Base-by-base conservation (phyloP, 306 rosid species). In the Cajanus cajan region DNA sequence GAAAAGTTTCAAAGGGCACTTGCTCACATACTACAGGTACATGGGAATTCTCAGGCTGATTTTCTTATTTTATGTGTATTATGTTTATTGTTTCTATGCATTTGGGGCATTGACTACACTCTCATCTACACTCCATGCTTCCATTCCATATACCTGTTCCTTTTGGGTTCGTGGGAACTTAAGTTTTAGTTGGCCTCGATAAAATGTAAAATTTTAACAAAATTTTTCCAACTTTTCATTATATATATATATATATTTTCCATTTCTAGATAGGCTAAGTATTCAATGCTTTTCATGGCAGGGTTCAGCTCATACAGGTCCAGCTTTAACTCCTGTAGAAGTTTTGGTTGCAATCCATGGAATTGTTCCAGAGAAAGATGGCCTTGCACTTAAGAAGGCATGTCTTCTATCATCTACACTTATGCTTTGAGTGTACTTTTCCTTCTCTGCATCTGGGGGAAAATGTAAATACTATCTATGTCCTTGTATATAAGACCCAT, bases 231-330 rank as follows among this genome's bases (percentile, higher is more conserved):
- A 18, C 31, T 18, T 12, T 16, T 22, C 10, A 12, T 39, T 31
- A n/a, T n/a, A n/a, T 57, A 41, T 45, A 50, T 80, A 10, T 81
- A 18, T 77, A 31, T 77, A 41, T 55, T 21, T 40, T 9, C 18
- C 65, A 59, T 64, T 8, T 72, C 58, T 68, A 69, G 69, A 80
- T 48, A 40, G 48, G 62, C 70, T 79, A 59, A 88, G 74, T 47
- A 16, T 69, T 76, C 36, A 14, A 50, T 69, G 45, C 19, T 78
- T 65, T 81, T 78, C 50, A 25, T 83, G 83, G 74, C 93, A 96
- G 99, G 99, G 99, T 80, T 96, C 99, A 44, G 97, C 99, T 86
- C 98, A 96, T 87, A 88, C 97, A 24, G 98, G 98, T 80, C 99
- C 98, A 25, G 99, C 99, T 71, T 88, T 91, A 80, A 88, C 98